Evolutionary conservation across 805 yeast species (phyloP).

Genomic region (Yarrowia phangngaensis): DNA sequence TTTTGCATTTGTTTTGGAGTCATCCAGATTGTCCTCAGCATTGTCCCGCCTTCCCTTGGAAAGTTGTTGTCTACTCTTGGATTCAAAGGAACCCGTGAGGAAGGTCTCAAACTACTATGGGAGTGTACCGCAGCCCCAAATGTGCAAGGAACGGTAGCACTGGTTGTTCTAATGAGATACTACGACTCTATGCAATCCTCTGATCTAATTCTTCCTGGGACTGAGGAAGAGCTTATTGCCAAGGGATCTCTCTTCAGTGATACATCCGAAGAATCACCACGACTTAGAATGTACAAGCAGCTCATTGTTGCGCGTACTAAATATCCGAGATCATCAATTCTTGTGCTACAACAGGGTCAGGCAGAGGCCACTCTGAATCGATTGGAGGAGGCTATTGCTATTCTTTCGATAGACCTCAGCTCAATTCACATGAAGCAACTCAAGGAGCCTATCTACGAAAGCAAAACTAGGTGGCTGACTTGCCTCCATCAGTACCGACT

Average conservation of each 20-base stretch:
- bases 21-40: constrained; percentile 83
- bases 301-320: constrained; percentile 61
- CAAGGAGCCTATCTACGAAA: constrained; percentile 79
- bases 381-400: constrained; percentile 57
- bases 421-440: constrained; percentile 81
- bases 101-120: constrained; percentile 88
- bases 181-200: constrained; percentile 93
- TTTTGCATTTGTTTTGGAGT: constrained; percentile 89
- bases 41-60: constrained; percentile 89
- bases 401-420: constrained; percentile 50
- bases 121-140: constrained; percentile 74
- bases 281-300: constrained; percentile 33
- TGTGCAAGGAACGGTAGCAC: constrained; percentile 88
- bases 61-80: constrained; percentile 88
- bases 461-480: constrained; percentile 70
- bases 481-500: constrained; percentile 71
- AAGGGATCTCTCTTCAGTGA: constrained; percentile 5
- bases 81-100: constrained; percentile 79
- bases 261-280: constrained; percentile 19
- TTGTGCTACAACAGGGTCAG: constrained; percentile 87
- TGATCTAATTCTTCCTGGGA: constrained; percentile 56
- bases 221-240: constrained; percentile 34
- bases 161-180: constrained; percentile 76
- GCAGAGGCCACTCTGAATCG: constrained; percentile 66
- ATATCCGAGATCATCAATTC: constrained; percentile 83